Base-by-base conservation (phyloP, 2,329 filamentous ascomycete species). In the Eurotiales sp. region DNA sequence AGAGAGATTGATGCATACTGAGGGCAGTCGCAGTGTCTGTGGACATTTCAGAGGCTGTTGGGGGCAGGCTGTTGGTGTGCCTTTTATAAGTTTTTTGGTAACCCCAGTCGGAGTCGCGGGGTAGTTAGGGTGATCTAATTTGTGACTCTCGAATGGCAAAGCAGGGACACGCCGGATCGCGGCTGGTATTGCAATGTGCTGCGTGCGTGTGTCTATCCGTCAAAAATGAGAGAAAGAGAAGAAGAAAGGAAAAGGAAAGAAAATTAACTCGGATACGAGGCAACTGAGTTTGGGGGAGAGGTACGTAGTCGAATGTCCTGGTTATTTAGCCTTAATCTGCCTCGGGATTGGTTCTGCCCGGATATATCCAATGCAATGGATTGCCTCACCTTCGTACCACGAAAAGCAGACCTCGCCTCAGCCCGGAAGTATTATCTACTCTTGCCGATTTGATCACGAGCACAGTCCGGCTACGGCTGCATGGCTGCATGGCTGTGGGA, bases 1-100 rank as follows among this genome's bases (percentile, higher is more conserved):
- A 21, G 27, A 23, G n/a, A 19, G 47, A 50, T n/a, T n/a, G n/a
- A 37, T 37, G 27, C 50, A 52, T 52, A 29, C 11, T 52, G 44
- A n/a, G n/a, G n/a, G n/a, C n/a, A n/a, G 43, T 27, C 15, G 37
- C 44, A 15, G 37, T 37, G 27, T 42, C 46, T n/a, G 46, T 43
- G 32, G 47, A 50, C 47, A 50, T 50, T 29, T 42, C 30, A 32
- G 10, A 36, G 27, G 10, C 23, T 36, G 23, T 23, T 14, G 17
- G n/a, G 14, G 19, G 11, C 15, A 21, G 45, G 12, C 21, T 8
- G 25, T 19, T 30, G 14, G 8, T 8, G 25, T 27, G 5, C 25
- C 25, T 27, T 27, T 27, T 27, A 27, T 27, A 27, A 27, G 6
- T 17, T 14, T 36, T 17, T 36, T 17, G n/a, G n/a, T 37, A 37